Percentiles rank a stretch among this genome's conserved stretches.
These are phyloP conservation scores for Stereum hirsutum DNA, from an alignment of 1,284 basidiomycete genomes.

Conservation along the genomic window DNA sequence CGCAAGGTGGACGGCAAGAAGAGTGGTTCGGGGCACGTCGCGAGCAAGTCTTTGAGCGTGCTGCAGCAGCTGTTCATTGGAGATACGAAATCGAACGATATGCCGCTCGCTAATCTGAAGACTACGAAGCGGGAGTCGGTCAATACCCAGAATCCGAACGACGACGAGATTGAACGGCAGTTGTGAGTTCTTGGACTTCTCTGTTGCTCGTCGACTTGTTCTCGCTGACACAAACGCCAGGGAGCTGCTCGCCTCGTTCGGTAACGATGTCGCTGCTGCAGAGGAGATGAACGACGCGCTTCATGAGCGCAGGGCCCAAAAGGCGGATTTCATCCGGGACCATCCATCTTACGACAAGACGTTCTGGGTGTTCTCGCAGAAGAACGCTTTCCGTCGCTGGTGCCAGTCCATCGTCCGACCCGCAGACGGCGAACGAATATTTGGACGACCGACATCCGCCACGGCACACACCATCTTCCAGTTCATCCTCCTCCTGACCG, in stretches of 20 bases:
- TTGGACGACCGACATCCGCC: conserved; percentile 61
- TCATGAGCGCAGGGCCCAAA: conserved; percentile 72
- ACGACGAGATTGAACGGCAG: conserved; percentile 64
- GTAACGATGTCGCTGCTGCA: conserved; percentile 35
- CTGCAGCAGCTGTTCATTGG: conserved; percentile 65
- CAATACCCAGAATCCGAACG: conserved; percentile 29
- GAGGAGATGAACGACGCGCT: conserved; percentile 52
- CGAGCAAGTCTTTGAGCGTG: conserved; percentile 45
- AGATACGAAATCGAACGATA: conserved; percentile 42
- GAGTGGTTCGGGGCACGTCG: conserved; percentile 34
- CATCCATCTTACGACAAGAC: conserved; percentile 90
- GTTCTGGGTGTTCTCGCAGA: conserved; percentile 86
- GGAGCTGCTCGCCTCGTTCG: conserved; percentile 57
- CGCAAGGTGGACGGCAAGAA: background rate
- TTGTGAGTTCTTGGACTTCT: conserved; percentile 43
- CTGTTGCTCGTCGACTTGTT: background rate
- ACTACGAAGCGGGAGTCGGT: conserved; percentile 35
- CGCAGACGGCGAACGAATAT: conserved; percentile 79
- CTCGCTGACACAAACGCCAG: conserved; percentile 23
- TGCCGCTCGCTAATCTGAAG: conserved; percentile 52
- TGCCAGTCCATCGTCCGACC: conserved; percentile 86
- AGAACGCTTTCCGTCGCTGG: conserved; percentile 62
- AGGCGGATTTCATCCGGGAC: conserved; percentile 82
- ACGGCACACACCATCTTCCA: conserved; percentile 71
- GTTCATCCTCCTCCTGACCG: conserved; percentile 64